Evolutionary conservation across 768 basidiomycete genomes (phyloP), one percentile per base, ranked within the genome.

Genomic region (Tricholoma saponaceum): DNA sequence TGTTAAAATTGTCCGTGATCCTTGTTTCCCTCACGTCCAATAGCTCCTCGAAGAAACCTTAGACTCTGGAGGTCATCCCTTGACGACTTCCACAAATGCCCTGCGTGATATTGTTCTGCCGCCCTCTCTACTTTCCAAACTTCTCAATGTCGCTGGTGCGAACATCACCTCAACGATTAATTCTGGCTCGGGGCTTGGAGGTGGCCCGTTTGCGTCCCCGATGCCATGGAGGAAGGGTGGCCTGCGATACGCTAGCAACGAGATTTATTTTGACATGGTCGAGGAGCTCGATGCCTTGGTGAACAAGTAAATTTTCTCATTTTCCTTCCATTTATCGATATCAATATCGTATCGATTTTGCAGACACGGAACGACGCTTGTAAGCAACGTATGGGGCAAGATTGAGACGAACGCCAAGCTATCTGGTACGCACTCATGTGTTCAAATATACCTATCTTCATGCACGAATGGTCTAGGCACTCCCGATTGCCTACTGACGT

Each of bases 1-100:
- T 28, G 22, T 6, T 32, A 4, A n/a, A 5, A 23, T 55, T 10
- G 51, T 18, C 20, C 14, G 18, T 52, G 1, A n/a, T 39, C 20
- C 46, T 35, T 56, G 55, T 30, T 60, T 41, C 54, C 56, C 51
- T 55, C 35, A 56, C 56, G 28, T 28, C 30, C 46, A 10, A 1
- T 62, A 95, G 91, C 83, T 98, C 16, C 80, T 97, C 28, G 95
- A 96, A 73, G 95, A 98, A 73, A 95, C 92, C n/a, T 75, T 98
- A 25, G 95, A 96, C 67, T 86, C 93, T 8, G 90, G 92, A 10
- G 95, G 95, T 0, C 88, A 95, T 67, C 95, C 95, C 0, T 77
- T 95, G 35, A 97, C 95, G 5, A 98, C 93, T 3, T 92, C 92
- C 56, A 80, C 88, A 2, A 95, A 92, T 65, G 87, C 92, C 18